These are phyloP conservation scores for Keithomyces neogunnii DNA, from an alignment of 2,329 filamentous ascomycete species.

Conservation along the genomic window DNA sequence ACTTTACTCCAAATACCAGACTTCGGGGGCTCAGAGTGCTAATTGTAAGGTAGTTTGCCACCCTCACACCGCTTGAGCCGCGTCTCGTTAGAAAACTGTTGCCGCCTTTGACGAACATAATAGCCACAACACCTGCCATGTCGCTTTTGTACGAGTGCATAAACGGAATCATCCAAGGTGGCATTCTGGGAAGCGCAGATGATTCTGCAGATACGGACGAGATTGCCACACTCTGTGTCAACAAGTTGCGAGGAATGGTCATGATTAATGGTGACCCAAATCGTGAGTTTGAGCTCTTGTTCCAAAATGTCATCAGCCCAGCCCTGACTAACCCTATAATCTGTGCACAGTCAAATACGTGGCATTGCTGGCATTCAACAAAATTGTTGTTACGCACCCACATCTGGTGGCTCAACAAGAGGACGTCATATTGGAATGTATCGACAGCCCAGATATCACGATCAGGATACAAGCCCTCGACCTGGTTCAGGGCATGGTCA, in stretches of 20 bases:
- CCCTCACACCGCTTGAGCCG: conserved; percentile 84
- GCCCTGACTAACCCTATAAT: conserved; percentile 10
- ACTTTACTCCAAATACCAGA: background rate
- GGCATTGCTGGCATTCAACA: conserved; percentile 87
- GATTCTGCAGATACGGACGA: conserved; percentile 78
- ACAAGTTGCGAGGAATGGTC: conserved; percentile 88
- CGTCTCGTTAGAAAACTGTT: conserved; percentile 84
- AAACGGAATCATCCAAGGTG: conserved; percentile 95
- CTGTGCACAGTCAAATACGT: conserved; percentile 77
- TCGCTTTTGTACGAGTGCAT: conserved; percentile 98
- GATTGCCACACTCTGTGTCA: conserved; percentile 85
- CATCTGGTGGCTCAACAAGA: conserved; percentile 85
- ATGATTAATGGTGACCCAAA: conserved; percentile 91
- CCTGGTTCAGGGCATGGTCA: conserved; percentile 89
- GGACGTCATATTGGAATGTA: conserved; percentile 92
- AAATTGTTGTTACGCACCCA: conserved; percentile 83
- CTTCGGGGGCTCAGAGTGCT: background rate
- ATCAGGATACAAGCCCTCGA: conserved; percentile 91
- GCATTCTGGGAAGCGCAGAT: conserved; percentile 77
- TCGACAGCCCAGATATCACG: conserved; percentile 91
- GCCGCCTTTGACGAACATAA: conserved; percentile 84
- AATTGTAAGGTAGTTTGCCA: conserved; percentile 67
- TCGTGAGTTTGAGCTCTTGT: conserved; percentile 43
- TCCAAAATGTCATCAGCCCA: background rate
- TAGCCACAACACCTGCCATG: conserved; percentile 93